Conservation (phyloP, 192 early-diverging fungal species). For the Radiomyces spectabilis region DNA sequence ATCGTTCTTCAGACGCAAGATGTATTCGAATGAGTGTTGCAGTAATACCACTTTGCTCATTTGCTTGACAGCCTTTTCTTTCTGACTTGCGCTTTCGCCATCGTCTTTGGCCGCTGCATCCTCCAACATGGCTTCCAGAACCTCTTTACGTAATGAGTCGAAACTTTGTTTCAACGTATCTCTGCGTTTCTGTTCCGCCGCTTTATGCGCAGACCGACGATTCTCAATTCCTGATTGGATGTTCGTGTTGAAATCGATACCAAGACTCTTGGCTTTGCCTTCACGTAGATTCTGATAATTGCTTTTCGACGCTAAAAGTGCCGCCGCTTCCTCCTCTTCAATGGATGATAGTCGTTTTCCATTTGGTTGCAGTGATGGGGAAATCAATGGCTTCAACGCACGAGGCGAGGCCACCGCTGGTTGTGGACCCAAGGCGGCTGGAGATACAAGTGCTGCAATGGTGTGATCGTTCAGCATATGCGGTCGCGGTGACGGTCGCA, state of each 20-base stretch:
- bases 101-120: not conserved
- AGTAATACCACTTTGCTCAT: slow-evolving; percentile 83
- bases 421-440: slow-evolving; percentile 16
- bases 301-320: slow-evolving; percentile 37
- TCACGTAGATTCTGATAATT: slow-evolving; percentile 85
- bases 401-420: slow-evolving; percentile 14
- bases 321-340: slow-evolving; percentile 21
- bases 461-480: not conserved
- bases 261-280: slow-evolving; percentile 74
- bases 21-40: slow-evolving; percentile 56
- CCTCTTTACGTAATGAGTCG: slow-evolving; percentile 61
- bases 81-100: not conserved
- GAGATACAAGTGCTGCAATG: slow-evolving; percentile 7
- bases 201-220: slow-evolving; percentile 82
- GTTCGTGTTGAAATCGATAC: slow-evolving; percentile 67
- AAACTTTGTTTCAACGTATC: slow-evolving; percentile 91
- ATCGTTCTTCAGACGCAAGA: slow-evolving; percentile 40
- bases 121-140: slow-evolving; percentile 57
- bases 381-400: slow-evolving; percentile 35
- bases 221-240: slow-evolving; percentile 75
- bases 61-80: slow-evolving; percentile 54
- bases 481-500: slow-evolving; percentile 3
- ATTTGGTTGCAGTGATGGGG: slow-evolving; percentile 42
- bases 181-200: slow-evolving; percentile 91
- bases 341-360: slow-evolving; percentile 10